Conservation (phyloP, 2,329 filamentous ascomycete genomes). For the Colletotrichum kahawae region DNA sequence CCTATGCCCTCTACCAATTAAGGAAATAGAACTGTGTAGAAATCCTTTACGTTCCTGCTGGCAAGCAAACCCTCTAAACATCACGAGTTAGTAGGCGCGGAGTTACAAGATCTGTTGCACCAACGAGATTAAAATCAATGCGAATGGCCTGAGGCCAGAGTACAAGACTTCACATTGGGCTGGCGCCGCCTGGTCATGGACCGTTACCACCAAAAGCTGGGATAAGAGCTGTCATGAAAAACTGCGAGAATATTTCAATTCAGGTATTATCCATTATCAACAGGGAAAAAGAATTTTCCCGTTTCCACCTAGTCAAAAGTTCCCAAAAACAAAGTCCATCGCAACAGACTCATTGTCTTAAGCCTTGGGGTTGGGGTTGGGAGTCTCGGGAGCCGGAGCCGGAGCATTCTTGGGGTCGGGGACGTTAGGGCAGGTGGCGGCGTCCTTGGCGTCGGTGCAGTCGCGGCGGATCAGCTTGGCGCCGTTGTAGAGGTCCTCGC, state of each 20-base stretch:
- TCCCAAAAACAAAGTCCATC: background rate
- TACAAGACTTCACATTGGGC: background rate
- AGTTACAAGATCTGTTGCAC: too few species aligned
- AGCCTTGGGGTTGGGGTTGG: background rate
- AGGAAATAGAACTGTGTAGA: too few species aligned
- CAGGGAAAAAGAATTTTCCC: background rate
- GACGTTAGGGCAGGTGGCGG: background rate
- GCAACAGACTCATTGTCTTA: background rate
- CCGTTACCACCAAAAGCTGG: background rate
- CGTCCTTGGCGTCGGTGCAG: background rate
- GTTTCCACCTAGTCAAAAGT: background rate
- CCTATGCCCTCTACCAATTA: too few species aligned
- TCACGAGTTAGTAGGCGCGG: too few species aligned
- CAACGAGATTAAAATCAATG: too few species aligned
- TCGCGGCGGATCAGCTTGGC: background rate
- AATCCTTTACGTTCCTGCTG: too few species aligned
- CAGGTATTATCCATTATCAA: background rate
- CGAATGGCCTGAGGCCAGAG: too few species aligned
- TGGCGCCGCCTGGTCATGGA: rapidly evolving
- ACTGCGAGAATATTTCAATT: background rate
- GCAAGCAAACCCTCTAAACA: too few species aligned
- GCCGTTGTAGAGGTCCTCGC: background rate
- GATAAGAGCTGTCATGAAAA: too few species aligned
- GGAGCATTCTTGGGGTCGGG: background rate
- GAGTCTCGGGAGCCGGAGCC: background rate